Evolutionary conservation across 2,329 filamentous ascomycete genomes (phyloP), one percentile per base, ranked within the genome.

Genomic region (Dichotomopilus funicola): DNA sequence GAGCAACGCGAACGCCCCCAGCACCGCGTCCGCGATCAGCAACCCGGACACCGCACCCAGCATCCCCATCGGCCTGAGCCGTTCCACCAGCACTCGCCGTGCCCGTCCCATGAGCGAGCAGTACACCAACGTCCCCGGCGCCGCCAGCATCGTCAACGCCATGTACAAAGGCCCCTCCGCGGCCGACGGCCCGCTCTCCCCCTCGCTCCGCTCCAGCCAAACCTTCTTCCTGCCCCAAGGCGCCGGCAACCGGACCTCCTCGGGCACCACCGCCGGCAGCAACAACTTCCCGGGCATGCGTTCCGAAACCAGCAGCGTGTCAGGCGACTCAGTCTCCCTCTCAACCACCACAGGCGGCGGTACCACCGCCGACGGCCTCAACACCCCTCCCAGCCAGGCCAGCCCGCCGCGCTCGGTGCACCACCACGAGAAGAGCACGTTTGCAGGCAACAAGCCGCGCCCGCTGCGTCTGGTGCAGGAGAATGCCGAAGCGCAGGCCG

Each of bases 381-480:
- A 80, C 62, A 67, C 63, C 8, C 66, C 62, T 12, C 66, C 70
- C 3, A 74, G 66, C 61, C 69, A 71, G 51, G 84, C 80, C 19
- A 85, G 81, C 34, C 82, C 82, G 12, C 75, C 82, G 9, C 68
- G 70, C 47, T 70, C 71, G 34, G 72, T 76, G 58, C 71, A 71
- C 58, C 73, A 77, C 58, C 71, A 71, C 57, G 78, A 84, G 65
- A 81, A 82, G 69, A 81, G 78, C 40, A 82, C 79, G 60, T 73
- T 81, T 54, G 81, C 80, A 4, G 83, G 83, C 45, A 86, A 85
- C 66, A 94, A 94, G 71, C 85, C 95, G 56, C 81, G 91, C 38
- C 92, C 92, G 6, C 75, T 99, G 61, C 81, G 92, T 12, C 78
- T 99, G 35, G 91, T 97, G 47, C 88, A 94, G 71, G 89, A 95